Evolutionary conservation across 2,329 filamentous ascomycete genomes (phyloP), one percentile per base, ranked within the genome.

Genomic region (Nemania serpens): DNA sequence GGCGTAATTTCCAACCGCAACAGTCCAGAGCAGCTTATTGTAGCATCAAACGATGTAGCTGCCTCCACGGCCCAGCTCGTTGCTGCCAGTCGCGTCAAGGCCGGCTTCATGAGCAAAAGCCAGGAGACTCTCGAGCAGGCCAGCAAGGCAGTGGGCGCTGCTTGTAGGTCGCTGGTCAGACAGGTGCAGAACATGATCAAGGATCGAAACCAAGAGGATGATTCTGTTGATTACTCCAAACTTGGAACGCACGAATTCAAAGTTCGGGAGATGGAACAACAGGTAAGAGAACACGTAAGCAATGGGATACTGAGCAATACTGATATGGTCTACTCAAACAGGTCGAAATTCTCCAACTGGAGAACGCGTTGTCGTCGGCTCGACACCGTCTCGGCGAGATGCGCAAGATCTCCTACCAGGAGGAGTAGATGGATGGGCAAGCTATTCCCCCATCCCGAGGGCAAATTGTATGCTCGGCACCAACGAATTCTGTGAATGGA

Each of bases 201-300:
- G 74, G 90, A 96, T 77, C 88, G 91, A 71, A 88, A 91, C 74
- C 84, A 85, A 64, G 91, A 92, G 45, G 91, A 94, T 37, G 93
- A 97, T 56, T 82, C 85, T 52, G 87, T 96, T 20, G 95, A 99
- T 76, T 99, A 98, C 77, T 82, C 84, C 45, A 91, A 93, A 79
- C 81, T 99, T 48, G 93, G 91, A 64, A 88, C 90, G 34, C 94
- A 97, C 77, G 95, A 99, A 79, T 98, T 99, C 83, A 99, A 99
- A 84, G 93, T 97, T 53, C 86, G 90, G 70, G 93, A 99, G 80
- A 99, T 99, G 95, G 95, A 99, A 80, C 95, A 99, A 75, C 95
- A 99, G 91, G 93, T 97, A 83, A 71, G 84, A 46, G 37, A 33
- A 18, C 2, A 20, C 13, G 1, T 47, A 17, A 37, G 46, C 42